Conservation (phyloP, 75 land plant species). For the Pinus tabuliformis region DNA sequence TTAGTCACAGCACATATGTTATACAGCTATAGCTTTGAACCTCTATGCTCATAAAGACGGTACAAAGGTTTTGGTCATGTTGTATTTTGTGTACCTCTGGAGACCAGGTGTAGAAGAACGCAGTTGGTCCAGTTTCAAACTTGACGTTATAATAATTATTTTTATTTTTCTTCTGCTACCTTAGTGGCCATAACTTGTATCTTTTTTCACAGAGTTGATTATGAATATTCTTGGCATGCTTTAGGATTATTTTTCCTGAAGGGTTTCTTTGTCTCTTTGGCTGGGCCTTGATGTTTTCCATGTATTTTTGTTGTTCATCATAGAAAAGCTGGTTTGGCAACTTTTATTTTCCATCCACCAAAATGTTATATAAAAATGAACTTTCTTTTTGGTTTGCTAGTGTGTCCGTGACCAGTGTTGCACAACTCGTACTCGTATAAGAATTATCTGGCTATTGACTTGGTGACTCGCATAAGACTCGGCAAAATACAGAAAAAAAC, state of each 20-base stretch:
- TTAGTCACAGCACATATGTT: not conserved
- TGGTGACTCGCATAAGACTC: too few species aligned
- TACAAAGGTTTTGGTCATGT: not conserved
- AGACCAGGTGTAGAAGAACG: too few species aligned
- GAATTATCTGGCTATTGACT: too few species aligned
- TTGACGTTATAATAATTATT: not conserved
- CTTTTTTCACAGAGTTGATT: not conserved
- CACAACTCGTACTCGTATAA: too few species aligned
- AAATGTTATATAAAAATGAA: not conserved
- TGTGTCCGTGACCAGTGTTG: too few species aligned
- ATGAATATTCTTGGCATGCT: not conserved
- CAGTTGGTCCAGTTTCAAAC: too few species aligned
- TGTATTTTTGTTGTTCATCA: not conserved
- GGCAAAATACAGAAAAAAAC: too few species aligned
- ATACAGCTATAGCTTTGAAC: not conserved
- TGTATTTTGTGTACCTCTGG: not conserved
- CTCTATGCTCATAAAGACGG: not conserved
- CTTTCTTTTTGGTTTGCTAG: too few species aligned
- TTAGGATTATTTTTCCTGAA: not conserved
- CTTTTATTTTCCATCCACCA: not conserved
- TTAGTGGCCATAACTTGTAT: not conserved
- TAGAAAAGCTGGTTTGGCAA: not conserved
- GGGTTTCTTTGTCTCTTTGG: not conserved
- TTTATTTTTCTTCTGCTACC: not conserved
- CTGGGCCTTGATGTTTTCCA: not conserved